phyloP scores from a whole-genome alignment of 2,329 filamentous ascomycete species.

The Colletotrichum gloeosporioides region DNA sequence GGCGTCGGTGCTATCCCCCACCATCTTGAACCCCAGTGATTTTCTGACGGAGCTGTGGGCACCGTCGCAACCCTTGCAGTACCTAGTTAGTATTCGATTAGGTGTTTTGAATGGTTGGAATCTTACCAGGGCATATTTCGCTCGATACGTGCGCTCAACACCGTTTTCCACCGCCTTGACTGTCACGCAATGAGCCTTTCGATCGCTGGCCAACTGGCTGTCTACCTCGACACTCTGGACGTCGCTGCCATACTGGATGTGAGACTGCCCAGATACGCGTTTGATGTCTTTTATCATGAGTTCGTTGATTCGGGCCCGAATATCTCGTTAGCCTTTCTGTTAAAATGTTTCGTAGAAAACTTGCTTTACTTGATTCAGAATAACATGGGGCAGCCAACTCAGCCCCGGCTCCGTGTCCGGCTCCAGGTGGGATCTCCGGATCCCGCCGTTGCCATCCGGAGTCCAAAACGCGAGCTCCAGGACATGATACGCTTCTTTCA shows the following conservation, averaged over 20 bases:
- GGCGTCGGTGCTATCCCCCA: conserved; percentile 62
- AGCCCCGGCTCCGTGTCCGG: conserved; percentile 60
- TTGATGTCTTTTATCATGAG: conserved; percentile 56
- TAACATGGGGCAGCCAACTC: conserved; percentile 61
- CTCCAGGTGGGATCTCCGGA: conserved; percentile 51
- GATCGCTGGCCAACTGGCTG: conserved; percentile 36
- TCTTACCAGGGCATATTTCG: conserved; percentile 9
- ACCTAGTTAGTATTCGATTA: fast-evolving
- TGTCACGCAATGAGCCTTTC: conserved; percentile 44
- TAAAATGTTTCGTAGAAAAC: fast-evolving
- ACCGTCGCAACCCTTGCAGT: conserved; percentile 43
- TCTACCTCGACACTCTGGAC: conserved; percentile 57
- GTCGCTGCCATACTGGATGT: conserved; percentile 60
- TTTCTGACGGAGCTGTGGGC: conserved; percentile 58
- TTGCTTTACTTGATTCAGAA: conserved; percentile 50
- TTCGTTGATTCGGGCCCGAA: conserved; percentile 52
- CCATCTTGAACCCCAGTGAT: conserved; percentile 60
- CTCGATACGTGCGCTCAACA: conserved; percentile 26
- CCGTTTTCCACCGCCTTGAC: conserved; percentile 43
- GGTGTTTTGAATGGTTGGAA: fast-evolving
- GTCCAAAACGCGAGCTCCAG: conserved; percentile 65
- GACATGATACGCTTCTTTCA: conserved; percentile 63
- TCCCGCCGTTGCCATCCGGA: conserved; percentile 34
- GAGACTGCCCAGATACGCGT: conserved; percentile 37
- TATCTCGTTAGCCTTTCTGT: fast-evolving